phyloP scores from a whole-genome alignment of 768 basidiomycete species.

The Pholiota molesta region DNA sequence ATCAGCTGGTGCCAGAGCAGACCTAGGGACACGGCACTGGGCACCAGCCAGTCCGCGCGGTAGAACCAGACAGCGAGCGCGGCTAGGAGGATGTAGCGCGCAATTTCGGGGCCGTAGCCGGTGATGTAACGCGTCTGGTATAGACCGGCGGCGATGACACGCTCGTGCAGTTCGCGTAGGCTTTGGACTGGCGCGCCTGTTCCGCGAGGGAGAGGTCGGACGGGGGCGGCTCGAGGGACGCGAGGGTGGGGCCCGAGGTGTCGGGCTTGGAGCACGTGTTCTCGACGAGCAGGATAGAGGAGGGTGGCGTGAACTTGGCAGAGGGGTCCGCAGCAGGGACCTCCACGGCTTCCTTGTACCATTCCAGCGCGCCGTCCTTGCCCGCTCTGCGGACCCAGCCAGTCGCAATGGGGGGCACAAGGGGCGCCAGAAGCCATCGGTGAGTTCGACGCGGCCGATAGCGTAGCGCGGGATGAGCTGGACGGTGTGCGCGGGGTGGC shows the following conservation, averaged over 20 bases:
- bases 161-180: constrained; percentile 81
- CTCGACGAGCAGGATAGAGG: constrained; percentile 67
- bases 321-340: constrained; percentile 33
- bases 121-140: constrained; percentile 82
- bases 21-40: constrained; percentile 83
- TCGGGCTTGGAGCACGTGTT: constrained; percentile 32
- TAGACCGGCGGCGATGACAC: constrained; percentile 76
- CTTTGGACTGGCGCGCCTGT: constrained; percentile 70
- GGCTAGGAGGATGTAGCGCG: constrained; percentile 76
- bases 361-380: constrained; percentile 45
- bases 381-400: constrained; percentile 70
- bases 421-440: constrained; percentile 64
- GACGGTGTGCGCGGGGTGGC: constrained; percentile 68
- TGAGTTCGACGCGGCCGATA: constrained; percentile 69
- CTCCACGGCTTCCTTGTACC: constrained; percentile 66
- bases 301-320: constrained; percentile 33
- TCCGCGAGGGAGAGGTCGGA: constrained; percentile 54
- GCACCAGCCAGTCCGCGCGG: constrained; percentile 61
- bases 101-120: constrained; percentile 88
- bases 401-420: constrained; percentile 83
- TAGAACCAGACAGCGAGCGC: constrained; percentile 64
- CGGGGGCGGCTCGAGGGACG: constrained; percentile 55
- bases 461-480: constrained; percentile 62
- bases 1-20: constrained; percentile 94
- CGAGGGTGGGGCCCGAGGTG: constrained; percentile 39